These are phyloP conservation scores for Cavenderia fasciculata DNA, from an alignment of 78 protist genomes.

Conservation along the genomic window DNA sequence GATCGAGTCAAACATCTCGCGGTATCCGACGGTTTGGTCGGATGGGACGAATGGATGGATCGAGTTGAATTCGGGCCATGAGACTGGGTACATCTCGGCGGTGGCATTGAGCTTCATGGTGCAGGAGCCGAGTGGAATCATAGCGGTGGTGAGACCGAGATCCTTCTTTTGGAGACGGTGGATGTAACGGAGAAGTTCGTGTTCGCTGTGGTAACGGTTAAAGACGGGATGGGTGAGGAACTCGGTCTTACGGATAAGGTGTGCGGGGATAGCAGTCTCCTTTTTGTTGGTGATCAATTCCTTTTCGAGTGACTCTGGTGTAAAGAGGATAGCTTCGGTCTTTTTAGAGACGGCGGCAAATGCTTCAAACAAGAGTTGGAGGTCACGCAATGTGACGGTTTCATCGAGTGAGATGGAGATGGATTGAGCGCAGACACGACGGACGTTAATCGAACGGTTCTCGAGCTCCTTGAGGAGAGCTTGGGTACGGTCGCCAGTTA, in stretches of 20 bases:
- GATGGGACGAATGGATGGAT: conserved; percentile 98
- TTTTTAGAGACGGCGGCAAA: conserved; percentile 62
- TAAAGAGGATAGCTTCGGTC: neutral
- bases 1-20: conserved; percentile 77
- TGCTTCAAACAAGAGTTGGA: conserved; percentile 45
- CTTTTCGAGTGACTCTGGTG: conserved; percentile 29
- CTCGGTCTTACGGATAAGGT: conserved; percentile 26
- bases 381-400: conserved; percentile 61
- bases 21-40: conserved; percentile 87
- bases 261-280: conserved; percentile 10
- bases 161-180: conserved; percentile 91
- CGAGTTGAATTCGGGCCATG: conserved; percentile 92
- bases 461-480: conserved; percentile 48
- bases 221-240: conserved; percentile 92
- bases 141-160: conserved; percentile 86
- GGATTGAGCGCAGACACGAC: conserved; percentile 62
- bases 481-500: neutral
- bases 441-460: conserved; percentile 84
- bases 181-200: conserved; percentile 94
- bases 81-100: conserved; percentile 95
- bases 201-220: conserved; percentile 93
- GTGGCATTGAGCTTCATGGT: conserved; percentile 99
- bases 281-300: neutral
- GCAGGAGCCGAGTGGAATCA: conserved; percentile 97
- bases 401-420: conserved; percentile 93